These are phyloP conservation scores for Silene vulgaris DNA, from an alignment of 179 eudicot species.

Conservation along the genomic window DNA sequence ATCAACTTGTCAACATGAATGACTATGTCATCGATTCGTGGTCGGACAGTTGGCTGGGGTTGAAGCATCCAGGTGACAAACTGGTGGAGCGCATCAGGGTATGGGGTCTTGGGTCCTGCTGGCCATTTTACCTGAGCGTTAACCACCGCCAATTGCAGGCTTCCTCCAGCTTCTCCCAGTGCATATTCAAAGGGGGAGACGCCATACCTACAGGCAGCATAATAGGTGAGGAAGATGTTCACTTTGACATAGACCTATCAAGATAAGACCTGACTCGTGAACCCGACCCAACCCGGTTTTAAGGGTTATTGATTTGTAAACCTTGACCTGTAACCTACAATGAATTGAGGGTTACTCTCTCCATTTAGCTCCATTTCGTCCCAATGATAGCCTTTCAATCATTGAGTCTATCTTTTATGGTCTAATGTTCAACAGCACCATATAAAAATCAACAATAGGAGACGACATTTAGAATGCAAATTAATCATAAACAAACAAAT, in stretches of 20 bases:
- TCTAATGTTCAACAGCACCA: too few species aligned
- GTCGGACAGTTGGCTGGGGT: conserved; percentile 88
- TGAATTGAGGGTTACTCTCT: too few species aligned
- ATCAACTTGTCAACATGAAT: conserved; percentile 88
- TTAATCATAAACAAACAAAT: too few species aligned
- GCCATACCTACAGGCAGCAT: conserved; percentile 58
- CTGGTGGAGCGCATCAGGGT: conserved; percentile 89
- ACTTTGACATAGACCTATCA: background rate
- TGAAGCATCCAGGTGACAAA: conserved; percentile 99
- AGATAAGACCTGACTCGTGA: too few species aligned
- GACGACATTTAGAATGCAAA: too few species aligned
- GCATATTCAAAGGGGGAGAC: conserved; percentile 93
- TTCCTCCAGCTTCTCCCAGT: conserved; percentile 90
- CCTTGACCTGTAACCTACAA: too few species aligned
- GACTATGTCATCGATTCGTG: conserved; percentile 78
- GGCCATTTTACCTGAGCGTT: conserved; percentile 96
- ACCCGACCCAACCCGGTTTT: too few species aligned
- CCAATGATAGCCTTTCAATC: too few species aligned
- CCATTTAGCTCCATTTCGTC: too few species aligned
- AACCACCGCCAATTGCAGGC: conserved; percentile 86
- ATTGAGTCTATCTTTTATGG: too few species aligned
- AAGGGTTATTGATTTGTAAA: too few species aligned
- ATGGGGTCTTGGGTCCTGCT: conserved; percentile 70
- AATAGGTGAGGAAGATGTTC: background rate
- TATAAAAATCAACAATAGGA: too few species aligned